Evolutionary conservation across 805 yeast species (phyloP), one percentile per base, ranked within the genome.

Genomic region (Zygosaccharomyces kombuchaensis): DNA sequence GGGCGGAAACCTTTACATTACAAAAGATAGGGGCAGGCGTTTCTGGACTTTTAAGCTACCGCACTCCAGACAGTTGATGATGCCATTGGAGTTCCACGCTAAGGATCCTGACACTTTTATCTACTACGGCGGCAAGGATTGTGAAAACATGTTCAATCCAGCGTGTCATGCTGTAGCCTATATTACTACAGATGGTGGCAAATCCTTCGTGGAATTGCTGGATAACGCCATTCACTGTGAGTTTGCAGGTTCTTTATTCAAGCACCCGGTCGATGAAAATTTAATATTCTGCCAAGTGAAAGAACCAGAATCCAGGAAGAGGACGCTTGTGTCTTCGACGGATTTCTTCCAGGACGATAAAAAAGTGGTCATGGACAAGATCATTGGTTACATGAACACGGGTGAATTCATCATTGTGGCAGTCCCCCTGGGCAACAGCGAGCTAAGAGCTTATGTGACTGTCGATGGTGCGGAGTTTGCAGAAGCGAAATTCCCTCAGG

Each of bases 341-440:
- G 82, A 87, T 57, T 74, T 67, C 54, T 83, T 82, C 61, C 53
- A 66, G 17, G 54, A 57, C 4, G 69, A 66, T 9, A 65, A 69
- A 4, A 63, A 56, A 10, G 70, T 65, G 0, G 57, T 77, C 2
- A 78, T 83, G 56, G 79, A 78, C 2, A 67, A 75, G 40, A 78
- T 85, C 29, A 76, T 84, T 35, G 96, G 95, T 0, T 81, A 80
- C 53, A 88, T 93, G 14, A 70, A 80, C 27, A 78, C 82, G 14
- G 84, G 85, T 19, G 82, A 78, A 23, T 91, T 77, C 56, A 69
- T 86, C 19, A 77, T 91, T 23, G 89, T 83, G 41, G 96, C 96
- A 0, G 68, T 77, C 2, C 66, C 76, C 26, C 66, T 68, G 12
- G 77, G 71, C 10, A 77, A 76, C 19, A 70, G 71, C 2, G 71